These are phyloP conservation scores for Marasmius tenuissimus DNA, from an alignment of 1,284 basidiomycete genomes.

Conservation along the genomic window DNA sequence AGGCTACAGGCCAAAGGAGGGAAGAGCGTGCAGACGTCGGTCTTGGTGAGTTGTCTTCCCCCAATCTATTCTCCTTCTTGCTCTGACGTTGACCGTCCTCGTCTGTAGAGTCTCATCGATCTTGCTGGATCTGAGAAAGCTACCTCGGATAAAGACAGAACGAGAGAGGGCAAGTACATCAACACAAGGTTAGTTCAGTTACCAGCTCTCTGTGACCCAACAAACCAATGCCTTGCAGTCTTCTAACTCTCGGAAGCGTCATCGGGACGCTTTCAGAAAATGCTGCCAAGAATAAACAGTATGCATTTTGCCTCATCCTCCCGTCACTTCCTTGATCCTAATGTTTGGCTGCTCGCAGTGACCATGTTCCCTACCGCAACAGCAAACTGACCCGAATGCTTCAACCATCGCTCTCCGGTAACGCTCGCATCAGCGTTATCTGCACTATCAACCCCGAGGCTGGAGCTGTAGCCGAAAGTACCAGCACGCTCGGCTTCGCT, in stretches of 20 bases:
- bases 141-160: conserved; percentile 89
- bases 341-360: conserved; percentile 38
- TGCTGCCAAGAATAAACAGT: conserved; percentile 76
- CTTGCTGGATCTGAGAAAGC: conserved; percentile 97
- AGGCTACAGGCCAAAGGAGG: conserved; percentile 71
- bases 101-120: conserved; percentile 80
- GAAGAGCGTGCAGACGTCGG: conserved; percentile 76
- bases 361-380: conserved; percentile 94
- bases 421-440: conserved; percentile 94
- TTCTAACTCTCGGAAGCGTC: conserved; percentile 87
- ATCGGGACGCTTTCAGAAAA: conserved; percentile 89
- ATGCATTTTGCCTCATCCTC: neutral
- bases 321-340: neutral
- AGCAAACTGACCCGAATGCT: conserved; percentile 93
- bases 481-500: conserved; percentile 87
- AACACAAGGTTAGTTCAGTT: conserved; percentile 68
- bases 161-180: conserved; percentile 92
- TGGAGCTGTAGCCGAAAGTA: conserved; percentile 75
- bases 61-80: neutral
- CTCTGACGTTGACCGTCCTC: conserved; percentile 17
- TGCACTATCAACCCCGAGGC: conserved; percentile 91
- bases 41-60: conserved; percentile 54
- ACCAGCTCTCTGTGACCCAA: neutral
- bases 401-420: conserved; percentile 92
- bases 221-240: conserved; percentile 40